Conservation (phyloP, 352 stramenopile species). For the Phytophthora melonis region DNA sequence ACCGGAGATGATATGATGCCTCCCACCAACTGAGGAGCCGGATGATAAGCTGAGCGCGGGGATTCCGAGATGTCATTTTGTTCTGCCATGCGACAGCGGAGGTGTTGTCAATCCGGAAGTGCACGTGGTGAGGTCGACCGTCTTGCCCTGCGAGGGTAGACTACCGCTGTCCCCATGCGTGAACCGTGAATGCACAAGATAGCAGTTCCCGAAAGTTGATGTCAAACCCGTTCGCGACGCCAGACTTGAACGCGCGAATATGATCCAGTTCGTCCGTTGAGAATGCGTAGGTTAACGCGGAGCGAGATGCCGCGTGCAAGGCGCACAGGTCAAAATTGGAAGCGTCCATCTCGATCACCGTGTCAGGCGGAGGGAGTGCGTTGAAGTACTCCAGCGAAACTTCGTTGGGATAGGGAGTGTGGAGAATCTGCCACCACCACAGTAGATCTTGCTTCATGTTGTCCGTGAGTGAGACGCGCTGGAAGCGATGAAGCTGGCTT, state of each 20-base stretch:
- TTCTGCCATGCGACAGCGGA: slow-evolving; percentile 13
- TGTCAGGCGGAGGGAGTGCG: neutral
- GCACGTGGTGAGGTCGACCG: slow-evolving; percentile 9
- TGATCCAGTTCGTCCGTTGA: neutral
- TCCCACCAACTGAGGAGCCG: slow-evolving; percentile 7
- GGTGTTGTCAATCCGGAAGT: slow-evolving; percentile 30
- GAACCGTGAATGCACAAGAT: slow-evolving; percentile 18
- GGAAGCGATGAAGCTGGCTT: neutral
- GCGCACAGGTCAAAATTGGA: slow-evolving; percentile 22
- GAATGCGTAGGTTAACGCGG: slow-evolving; percentile 1
- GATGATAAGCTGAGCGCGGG: slow-evolving; percentile 9
- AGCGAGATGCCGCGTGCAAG: neutral
- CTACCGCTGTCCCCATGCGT: slow-evolving; percentile 16
- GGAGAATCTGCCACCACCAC: slow-evolving; percentile 27
- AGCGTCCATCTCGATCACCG: slow-evolving; percentile 19
- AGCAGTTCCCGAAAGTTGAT: slow-evolving; percentile 39
- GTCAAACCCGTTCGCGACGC: slow-evolving; percentile 13
- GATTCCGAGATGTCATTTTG: slow-evolving; percentile 14
- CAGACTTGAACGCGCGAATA: neutral
- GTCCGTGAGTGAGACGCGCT: neutral
- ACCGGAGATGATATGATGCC: neutral
- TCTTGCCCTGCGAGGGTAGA: no score
- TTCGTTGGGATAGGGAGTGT: slow-evolving; percentile 18
- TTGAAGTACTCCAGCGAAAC: slow-evolving; percentile 24
- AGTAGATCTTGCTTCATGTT: slow-evolving; percentile 22